Evolutionary conservation across 441 rosid species (phyloP).

Genomic region (Mallotus japonicus): DNA sequence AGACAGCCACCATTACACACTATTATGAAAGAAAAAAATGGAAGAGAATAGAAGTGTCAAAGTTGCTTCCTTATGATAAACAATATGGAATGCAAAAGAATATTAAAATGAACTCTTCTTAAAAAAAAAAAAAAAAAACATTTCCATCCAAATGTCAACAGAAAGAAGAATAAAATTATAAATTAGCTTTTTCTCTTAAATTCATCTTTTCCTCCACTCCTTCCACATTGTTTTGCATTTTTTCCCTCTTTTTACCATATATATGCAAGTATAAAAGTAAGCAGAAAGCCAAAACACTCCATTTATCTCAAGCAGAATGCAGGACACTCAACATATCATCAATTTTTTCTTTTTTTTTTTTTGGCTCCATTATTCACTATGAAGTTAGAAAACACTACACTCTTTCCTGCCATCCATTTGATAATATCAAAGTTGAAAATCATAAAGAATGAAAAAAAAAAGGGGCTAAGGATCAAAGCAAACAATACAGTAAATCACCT

Average conservation of each 20-base stretch:
- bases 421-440: background rate
- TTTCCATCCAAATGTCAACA: background rate
- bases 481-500: conserved; percentile 43
- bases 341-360: too few species aligned
- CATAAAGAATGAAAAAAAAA: background rate
- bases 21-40: background rate
- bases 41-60: background rate
- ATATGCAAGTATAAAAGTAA: background rate
- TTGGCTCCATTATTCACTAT: background rate
- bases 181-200: background rate
- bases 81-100: background rate
- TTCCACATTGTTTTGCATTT: background rate
- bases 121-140: background rate
- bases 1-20: too few species aligned
- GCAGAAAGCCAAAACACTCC: background rate
- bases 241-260: background rate
- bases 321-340: background rate
- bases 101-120: background rate
- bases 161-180: background rate
- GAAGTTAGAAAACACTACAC: background rate
- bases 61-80: background rate
- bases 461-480: background rate
- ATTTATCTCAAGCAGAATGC: background rate
- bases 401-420: too few species aligned
- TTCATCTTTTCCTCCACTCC: background rate